Percentiles rank a stretch among this genome's conserved stretches.
These are phyloP conservation scores for Begonia fuchsioides DNA, from an alignment of 306 rosid genomes.

Conservation along the genomic window DNA sequence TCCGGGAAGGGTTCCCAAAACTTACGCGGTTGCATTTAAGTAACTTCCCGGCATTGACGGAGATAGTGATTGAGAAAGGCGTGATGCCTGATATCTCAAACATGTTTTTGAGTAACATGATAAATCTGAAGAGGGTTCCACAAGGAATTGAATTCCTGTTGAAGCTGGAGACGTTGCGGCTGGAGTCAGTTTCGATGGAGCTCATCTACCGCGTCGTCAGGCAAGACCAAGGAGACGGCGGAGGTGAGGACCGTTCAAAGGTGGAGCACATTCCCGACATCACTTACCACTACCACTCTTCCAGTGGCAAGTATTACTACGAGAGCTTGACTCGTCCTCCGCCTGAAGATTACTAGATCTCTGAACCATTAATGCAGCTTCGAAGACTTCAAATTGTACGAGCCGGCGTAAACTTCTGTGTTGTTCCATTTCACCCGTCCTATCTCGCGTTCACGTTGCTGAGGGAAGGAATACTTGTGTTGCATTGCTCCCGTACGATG, in stretches of 20 bases:
- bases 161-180: too few relatives aligned
- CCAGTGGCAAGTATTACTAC: too few relatives aligned
- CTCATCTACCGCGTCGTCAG: not conserved
- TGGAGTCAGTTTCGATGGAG: too few relatives aligned
- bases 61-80: constrained; percentile 4
- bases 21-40: not conserved
- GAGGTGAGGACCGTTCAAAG: not conserved
- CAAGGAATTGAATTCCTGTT: constrained; percentile 3
- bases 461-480: too few relatives aligned
- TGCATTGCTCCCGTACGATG: too few relatives aligned
- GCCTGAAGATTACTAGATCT: too few relatives aligned
- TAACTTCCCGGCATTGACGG: not conserved
- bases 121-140: constrained; percentile 6
- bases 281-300: not conserved
- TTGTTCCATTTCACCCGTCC: too few relatives aligned
- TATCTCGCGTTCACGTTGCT: too few relatives aligned
- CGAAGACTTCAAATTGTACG: too few relatives aligned
- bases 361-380: too few relatives aligned
- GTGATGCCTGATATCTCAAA: constrained; percentile 3
- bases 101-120: not conserved
- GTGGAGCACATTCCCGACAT: not conserved
- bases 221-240: not conserved
- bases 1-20: not conserved
- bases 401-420: too few relatives aligned
- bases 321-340: too few relatives aligned